phyloP scores from a whole-genome alignment of 208 protist species.

The Leishmania aethiopica region DNA sequence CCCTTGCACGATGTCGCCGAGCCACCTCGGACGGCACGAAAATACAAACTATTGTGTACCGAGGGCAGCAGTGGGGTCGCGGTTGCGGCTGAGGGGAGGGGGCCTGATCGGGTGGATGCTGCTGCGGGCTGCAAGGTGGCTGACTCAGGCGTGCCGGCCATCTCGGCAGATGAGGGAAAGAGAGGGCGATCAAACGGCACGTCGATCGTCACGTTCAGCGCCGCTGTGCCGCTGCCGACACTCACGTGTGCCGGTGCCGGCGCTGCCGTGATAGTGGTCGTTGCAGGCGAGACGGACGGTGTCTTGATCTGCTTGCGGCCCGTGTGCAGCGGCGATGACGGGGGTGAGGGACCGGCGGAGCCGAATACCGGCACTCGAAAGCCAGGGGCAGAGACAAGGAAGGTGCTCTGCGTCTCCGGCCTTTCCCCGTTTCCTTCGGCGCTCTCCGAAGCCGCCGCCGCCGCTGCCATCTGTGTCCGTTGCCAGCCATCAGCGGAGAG shows the following conservation, averaged over 20 bases:
- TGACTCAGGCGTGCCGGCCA: not conserved
- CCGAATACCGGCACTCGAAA: not conserved
- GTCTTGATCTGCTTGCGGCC: not conserved
- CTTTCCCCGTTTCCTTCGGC: not conserved
- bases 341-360: not conserved
- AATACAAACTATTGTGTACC: conserved; percentile 24
- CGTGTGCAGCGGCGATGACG: not conserved
- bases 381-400: not conserved
- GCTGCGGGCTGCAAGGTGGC: not conserved
- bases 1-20: not conserved
- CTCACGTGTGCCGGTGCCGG: not conserved
- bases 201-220: conserved; percentile 9
- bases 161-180: not conserved
- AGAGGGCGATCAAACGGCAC: conserved; percentile 26
- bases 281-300: not conserved
- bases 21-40: conserved; percentile 13
- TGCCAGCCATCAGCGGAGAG: conserved; percentile 52
- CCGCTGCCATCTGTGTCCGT: not conserved
- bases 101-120: not conserved
- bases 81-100: not conserved
- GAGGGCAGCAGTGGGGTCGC: not conserved
- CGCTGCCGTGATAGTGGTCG: not conserved
- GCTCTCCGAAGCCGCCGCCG: conserved; percentile 7
- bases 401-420: not conserved
- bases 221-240: not conserved